phyloP scores from a whole-genome alignment of 306 rosid genomes.

The Phaseolus lunatus region DNA sequence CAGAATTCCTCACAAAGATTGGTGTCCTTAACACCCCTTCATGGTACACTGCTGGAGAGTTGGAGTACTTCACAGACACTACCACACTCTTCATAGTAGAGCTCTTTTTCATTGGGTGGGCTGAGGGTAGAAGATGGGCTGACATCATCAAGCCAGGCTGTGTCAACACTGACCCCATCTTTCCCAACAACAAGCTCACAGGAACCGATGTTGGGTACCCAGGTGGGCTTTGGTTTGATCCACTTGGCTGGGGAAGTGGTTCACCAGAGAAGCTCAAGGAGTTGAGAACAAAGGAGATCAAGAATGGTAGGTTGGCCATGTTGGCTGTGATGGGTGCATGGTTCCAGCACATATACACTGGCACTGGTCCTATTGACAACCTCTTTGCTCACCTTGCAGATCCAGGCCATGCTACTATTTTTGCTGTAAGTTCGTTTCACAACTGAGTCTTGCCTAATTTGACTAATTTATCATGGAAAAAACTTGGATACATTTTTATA shows the following conservation, averaged over 20 bases:
- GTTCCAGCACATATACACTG: slow-evolving; percentile 50
- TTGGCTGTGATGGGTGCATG: slow-evolving; percentile 46
- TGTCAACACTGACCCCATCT: slow-evolving; percentile 47
- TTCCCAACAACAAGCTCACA: slow-evolving; percentile 49
- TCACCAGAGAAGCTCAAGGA: slow-evolving; percentile 46
- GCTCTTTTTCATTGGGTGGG: slow-evolving; percentile 43
- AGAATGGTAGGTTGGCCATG: slow-evolving; percentile 54
- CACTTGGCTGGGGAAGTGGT: slow-evolving; percentile 45
- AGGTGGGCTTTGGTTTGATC: slow-evolving; percentile 49
- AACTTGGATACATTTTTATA: neutral
- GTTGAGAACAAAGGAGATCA: slow-evolving; percentile 49
- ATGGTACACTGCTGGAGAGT: slow-evolving; percentile 46
- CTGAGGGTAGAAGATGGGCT: slow-evolving; percentile 51
- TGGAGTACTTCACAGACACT: slow-evolving; percentile 46
- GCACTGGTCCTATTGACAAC: slow-evolving; percentile 78
- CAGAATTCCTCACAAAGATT: slow-evolving; percentile 45
- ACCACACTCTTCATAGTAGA: slow-evolving; percentile 44
- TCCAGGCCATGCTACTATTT: slow-evolving; percentile 80
- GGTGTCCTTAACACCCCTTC: slow-evolving; percentile 45
- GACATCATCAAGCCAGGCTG: slow-evolving; percentile 43
- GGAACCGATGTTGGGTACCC: slow-evolving; percentile 49
- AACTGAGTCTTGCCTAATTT: neutral
- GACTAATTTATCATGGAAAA: neutral
- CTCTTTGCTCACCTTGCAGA: slow-evolving; percentile 84
- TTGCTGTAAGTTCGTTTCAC: slow-evolving; percentile 44